These are phyloP conservation scores for Immersiella caudata DNA, from an alignment of 495 filamentous ascomycete species.

Conservation along the genomic window DNA sequence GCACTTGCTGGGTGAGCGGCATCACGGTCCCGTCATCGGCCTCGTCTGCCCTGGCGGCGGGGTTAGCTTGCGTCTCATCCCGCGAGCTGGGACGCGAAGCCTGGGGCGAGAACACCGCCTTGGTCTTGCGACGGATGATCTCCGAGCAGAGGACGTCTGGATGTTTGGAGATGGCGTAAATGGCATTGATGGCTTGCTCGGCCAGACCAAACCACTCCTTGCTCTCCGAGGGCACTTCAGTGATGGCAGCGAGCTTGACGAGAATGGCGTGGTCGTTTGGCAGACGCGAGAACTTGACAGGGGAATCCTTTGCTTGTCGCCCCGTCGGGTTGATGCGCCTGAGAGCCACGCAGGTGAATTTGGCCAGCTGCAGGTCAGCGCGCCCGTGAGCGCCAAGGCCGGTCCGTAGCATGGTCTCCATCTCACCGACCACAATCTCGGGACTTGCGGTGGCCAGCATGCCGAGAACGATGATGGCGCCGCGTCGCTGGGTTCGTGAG, in stretches of 20 bases:
- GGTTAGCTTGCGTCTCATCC: slow-evolving; percentile 39
- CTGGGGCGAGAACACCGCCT: slow-evolving; percentile 65
- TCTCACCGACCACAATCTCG: slow-evolving; percentile 88
- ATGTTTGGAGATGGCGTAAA: slow-evolving; percentile 93
- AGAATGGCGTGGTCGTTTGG: slow-evolving; percentile 91
- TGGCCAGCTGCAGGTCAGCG: slow-evolving; percentile 82
- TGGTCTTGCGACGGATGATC: slow-evolving; percentile 85
- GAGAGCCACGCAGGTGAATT: slow-evolving; percentile 92
- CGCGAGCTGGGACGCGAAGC: slow-evolving; percentile 47
- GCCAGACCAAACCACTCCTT: slow-evolving; percentile 98
- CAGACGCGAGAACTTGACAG: slow-evolving; percentile 71
- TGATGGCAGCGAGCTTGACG: slow-evolving; percentile 75
- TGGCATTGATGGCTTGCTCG: slow-evolving; percentile 93
- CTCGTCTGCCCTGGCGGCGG: slow-evolving; percentile 31
- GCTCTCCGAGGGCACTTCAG: slow-evolving; percentile 80
- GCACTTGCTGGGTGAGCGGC: slow-evolving; percentile 36
- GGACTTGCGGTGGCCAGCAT: slow-evolving; percentile 95
- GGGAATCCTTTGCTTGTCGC: slow-evolving; percentile 72
- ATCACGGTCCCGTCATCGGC: slow-evolving; percentile 37
- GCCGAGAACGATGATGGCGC: slow-evolving; percentile 92
- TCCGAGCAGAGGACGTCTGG: slow-evolving; percentile 94
- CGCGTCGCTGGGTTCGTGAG: slow-evolving; percentile 85
- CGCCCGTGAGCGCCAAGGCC: slow-evolving; percentile 81
- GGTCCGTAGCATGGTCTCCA: slow-evolving; percentile 89
- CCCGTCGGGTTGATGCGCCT: slow-evolving; percentile 84